Evolutionary conservation across 176 grass and related monocot species (phyloP).

Genomic region (Triticum dicoccoides): DNA sequence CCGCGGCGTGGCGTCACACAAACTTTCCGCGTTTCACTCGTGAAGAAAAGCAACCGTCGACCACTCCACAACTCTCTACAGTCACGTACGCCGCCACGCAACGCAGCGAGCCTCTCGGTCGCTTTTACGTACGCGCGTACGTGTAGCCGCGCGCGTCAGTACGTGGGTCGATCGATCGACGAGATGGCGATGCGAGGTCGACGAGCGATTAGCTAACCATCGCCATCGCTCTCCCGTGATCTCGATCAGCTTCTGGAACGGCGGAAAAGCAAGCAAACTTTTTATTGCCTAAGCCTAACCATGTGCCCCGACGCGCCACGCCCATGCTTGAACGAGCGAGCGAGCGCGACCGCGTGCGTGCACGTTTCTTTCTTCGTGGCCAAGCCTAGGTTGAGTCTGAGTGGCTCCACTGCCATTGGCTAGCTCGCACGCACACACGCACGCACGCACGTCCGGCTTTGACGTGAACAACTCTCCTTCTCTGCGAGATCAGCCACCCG

Average conservation of each 20-base stretch:
- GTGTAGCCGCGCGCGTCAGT: background rate
- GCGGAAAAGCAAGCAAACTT: background rate
- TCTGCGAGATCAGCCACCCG: background rate
- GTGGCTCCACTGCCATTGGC: background rate
- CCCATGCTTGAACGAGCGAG: background rate
- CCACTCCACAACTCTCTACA: background rate
- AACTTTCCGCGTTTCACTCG: background rate
- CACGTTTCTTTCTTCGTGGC: conserved; percentile 49
- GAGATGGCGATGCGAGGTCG: background rate
- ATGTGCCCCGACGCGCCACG: conserved; percentile 7
- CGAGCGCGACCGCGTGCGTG: conserved; percentile 17
- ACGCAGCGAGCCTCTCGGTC: background rate
- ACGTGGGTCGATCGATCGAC: background rate
- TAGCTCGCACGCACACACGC: conserved; percentile 9
- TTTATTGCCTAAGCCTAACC: conserved; percentile 2
- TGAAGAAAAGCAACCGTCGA: background rate
- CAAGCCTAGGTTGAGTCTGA: background rate
- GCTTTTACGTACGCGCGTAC: background rate
- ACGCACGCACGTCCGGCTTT: background rate
- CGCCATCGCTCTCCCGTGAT: background rate
- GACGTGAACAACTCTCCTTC: conserved; percentile 48
- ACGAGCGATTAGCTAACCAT: background rate
- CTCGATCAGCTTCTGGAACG: conserved; percentile 28
- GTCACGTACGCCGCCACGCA: no score
- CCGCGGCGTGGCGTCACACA: background rate